Evolutionary conservation across 495 filamentous ascomycete genomes (phyloP).

Genomic region (Podospora conica): DNA sequence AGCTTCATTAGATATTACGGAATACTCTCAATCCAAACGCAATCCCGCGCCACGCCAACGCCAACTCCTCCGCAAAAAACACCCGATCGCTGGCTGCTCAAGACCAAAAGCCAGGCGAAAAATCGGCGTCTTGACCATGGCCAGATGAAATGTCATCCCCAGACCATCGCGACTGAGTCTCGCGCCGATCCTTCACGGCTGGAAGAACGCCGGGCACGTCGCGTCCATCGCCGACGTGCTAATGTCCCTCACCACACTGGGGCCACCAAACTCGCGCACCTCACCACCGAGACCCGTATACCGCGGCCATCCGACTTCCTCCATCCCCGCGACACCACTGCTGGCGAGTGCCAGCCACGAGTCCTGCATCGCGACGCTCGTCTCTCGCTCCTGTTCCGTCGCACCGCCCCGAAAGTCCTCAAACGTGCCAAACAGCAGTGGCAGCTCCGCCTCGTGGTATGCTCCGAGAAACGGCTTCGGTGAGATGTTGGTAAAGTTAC

Average conservation of each 20-base stretch:
- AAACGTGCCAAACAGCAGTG: constrained; percentile 44
- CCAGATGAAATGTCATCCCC: no score
- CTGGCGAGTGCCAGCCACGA: constrained; percentile 42
- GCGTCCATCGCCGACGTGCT: neutral
- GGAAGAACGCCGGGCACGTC: neutral
- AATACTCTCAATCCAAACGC: neutral
- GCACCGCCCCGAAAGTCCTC: constrained; percentile 32
- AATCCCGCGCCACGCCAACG: neutral
- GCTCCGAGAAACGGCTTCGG: constrained; percentile 41
- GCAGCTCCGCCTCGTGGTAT: constrained; percentile 46
- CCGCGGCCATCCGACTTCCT: neutral
- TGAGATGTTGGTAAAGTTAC: constrained; percentile 42
- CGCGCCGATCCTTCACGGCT: neutral
- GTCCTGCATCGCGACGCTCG: constrained; percentile 33
- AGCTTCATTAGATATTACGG: no score
- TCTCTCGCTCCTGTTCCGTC: constrained; percentile 25
- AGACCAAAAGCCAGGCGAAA: neutral
- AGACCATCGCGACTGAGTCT: no score
- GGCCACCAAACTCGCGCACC: neutral
- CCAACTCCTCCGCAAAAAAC: neutral
- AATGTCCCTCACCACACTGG: neutral
- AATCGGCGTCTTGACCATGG: neutral
- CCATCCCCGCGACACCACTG: neutral
- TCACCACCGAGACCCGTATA: neutral
- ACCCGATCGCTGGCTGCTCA: neutral